Base-by-base conservation (phyloP, 352 stramenopile species). In the Globisporangium abappressorium region DNA sequence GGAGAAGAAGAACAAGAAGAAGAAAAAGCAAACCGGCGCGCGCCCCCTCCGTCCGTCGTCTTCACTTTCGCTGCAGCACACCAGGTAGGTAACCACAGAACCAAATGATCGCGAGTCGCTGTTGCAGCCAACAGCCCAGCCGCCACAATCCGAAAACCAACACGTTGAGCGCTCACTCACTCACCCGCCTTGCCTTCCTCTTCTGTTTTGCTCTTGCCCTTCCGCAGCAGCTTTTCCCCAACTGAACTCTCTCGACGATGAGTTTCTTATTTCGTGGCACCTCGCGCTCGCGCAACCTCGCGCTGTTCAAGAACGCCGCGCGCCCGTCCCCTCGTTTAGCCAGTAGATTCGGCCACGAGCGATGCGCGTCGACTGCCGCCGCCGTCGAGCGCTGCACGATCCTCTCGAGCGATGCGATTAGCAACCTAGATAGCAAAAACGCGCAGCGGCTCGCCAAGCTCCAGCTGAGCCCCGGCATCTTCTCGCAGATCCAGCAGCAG, bases 321-420 rank as follows among this genome's bases (percentile, higher is more conserved):
- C 71, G 68, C 53, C 57, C 65, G 46, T 53, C 65, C 14, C 68
- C 69, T 41, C 71, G 77, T 18, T 57, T 85, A 47, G 76, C 76
- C 62, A 88, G 76, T 64, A 79, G 71, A 77, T 89, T 85, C 65
- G 82, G 82, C 77, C 82, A 89, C 65, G 78, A 89, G 70, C 83
- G 81, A 87, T 86, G 65, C 70, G 78, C 68, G 26, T 72, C 69
- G 61, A 72, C 75, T 26, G 61, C 70, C 30, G 69, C 71, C 34
- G 58, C 77, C 2, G 26, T 65, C 36, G 63, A 70, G 47, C 76
- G 78, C 38, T 83, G 76, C 74, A 76, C 70, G 49, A 70, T 83
- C 62, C 67, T 83, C 61, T 77, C 71, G 53, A 75, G 69, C 58
- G 71, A 83, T 49, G 33, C 71, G 22, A 56, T 83, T 46, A 71